Base-by-base conservation (phyloP, 2,329 filamentous ascomycete species). In the Fusarium protoensiforme region DNA sequence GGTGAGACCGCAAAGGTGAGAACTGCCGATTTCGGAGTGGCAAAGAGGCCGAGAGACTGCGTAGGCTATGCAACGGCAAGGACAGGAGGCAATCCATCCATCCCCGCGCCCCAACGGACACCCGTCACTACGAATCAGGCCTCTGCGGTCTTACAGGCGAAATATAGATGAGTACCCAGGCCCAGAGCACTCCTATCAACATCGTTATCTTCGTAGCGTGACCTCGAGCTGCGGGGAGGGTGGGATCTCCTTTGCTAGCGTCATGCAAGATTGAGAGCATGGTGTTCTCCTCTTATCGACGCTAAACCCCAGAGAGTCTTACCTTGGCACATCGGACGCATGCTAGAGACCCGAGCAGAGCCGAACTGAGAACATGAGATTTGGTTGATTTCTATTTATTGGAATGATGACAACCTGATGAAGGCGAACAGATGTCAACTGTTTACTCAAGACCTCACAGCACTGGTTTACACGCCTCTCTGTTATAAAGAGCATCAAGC, bases 201-300 rank as follows among this genome's bases (percentile, higher is more conserved):
- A 9, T 38, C n/a, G 53, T 5, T n/a, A 11, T 36, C 16, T 33
- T 20, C 31, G 31, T 13, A 20, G 33, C 33, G n/a, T 20, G 56
- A 43, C 8, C 22, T 24, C 33, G n/a, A 20, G 11, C 36, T 41
- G 58, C 58, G 58, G 38, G 29, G 38, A 46, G 29, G 58, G 39
- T 41, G 20, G 31, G 7, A 41, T 31, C 14, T 22, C 27, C 36
- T 5, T 16, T n/a, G 10, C 9, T 61, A 61, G 58, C 27, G 20
- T 61, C 58, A 61, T 61, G 58, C 58, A 48, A 61, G 58, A 61
- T 61, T 48, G 58, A 61, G 58, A 61, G 9, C 58, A 41, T 61
- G 58, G 36, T 36, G 56, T 29, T 18, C 27, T 13, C 27, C 38
- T 29, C 56, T n/a, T 20, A 59, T 59, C 24, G 13, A n/a, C 36